Conservation (phyloP, 2,329 filamentous ascomycete genomes). For the Penicillium sp. region DNA sequence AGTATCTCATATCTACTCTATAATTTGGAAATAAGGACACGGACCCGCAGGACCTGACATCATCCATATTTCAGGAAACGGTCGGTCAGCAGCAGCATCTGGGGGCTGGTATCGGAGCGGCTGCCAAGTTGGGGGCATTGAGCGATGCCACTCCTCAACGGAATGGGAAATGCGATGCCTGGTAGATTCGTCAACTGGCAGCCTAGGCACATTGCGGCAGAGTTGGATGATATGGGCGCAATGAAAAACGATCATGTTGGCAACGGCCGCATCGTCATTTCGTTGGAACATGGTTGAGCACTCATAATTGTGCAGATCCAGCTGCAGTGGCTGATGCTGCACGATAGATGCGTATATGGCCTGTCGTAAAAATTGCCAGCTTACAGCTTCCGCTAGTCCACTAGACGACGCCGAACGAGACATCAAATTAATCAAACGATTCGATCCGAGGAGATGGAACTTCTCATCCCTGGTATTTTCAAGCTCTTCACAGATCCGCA, state of each 20-base stretch:
- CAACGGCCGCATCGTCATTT: conserved; percentile 40
- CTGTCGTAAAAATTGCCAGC: conserved; percentile 45
- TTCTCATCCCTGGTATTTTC: conserved; percentile 33
- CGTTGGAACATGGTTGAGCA: conserved; percentile 38
- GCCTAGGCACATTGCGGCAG: conserved; percentile 22
- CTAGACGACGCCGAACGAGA: conserved; percentile 41
- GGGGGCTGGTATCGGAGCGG: conserved; percentile 33
- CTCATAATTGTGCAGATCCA: conserved; percentile 41
- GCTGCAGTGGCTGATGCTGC: conserved; percentile 37
- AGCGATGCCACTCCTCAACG: conserved; percentile 33
- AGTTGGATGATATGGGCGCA: conserved; percentile 41
- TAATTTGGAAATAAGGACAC: not conserved
- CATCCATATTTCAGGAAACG: conserved; percentile 40
- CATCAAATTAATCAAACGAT: conserved; percentile 40
- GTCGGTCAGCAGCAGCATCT: conserved; percentile 20
- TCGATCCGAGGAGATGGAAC: conserved; percentile 41
- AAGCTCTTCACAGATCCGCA: conserved; percentile 51
- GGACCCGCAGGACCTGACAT: conserved; percentile 36
- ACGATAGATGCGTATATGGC: conserved; percentile 44
- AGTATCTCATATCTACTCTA: not conserved
- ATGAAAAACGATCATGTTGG: conserved; percentile 40
- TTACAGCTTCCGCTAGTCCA: conserved; percentile 42
- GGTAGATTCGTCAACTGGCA: conserved; percentile 19
- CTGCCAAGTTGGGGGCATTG: conserved; percentile 33
- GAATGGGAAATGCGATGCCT: conserved; percentile 27